phyloP scores from a whole-genome alignment of 805 yeast species.

The Yamadazyma olivae region DNA sequence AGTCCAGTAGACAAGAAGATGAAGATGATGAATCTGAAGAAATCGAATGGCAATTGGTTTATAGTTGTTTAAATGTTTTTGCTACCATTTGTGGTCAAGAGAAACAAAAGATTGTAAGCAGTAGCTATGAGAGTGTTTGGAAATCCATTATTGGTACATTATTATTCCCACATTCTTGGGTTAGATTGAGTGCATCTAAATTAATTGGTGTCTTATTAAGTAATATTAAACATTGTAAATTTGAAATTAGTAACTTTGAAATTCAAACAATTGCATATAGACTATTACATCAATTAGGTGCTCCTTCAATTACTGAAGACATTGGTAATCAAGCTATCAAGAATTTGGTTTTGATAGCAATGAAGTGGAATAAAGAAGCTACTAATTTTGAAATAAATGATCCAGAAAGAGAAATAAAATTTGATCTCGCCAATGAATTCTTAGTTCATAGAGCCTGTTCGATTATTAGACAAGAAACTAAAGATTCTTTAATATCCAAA shows the following conservation, averaged over 20 bases:
- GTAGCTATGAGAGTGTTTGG: slow-evolving; percentile 46
- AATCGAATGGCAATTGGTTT: slow-evolving; percentile 75
- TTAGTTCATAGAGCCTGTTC: slow-evolving; percentile 60
- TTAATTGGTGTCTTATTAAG: slow-evolving; percentile 53
- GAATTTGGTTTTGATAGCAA: slow-evolving; percentile 58
- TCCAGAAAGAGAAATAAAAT: slow-evolving; percentile 12
- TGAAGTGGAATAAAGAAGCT: slow-evolving; percentile 54
- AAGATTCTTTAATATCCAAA: slow-evolving; percentile 56
- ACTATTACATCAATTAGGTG: slow-evolving; percentile 73
- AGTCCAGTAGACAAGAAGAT: slow-evolving; percentile 30
- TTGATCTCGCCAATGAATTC: slow-evolving; percentile 51
- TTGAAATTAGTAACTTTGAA: slow-evolving; percentile 39
- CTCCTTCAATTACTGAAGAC: slow-evolving; percentile 66
- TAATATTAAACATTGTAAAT: slow-evolving; percentile 31
- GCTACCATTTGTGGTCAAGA: slow-evolving; percentile 38
- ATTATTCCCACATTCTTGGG: slow-evolving; percentile 91
- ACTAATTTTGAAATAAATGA: slow-evolving; percentile 29
- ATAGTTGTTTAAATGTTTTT: slow-evolving; percentile 58
- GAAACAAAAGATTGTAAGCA: slow-evolving; percentile 25
- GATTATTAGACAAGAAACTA: slow-evolving; percentile 64
- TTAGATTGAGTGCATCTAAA: slow-evolving; percentile 64
- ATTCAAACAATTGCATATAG: slow-evolving; percentile 69
- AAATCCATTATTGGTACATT: slow-evolving; percentile 48
- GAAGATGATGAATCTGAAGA: slow-evolving; percentile 24
- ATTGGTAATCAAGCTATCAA: slow-evolving; percentile 65